A percentile compares a stretch with the other conserved stretches of the same genome.
Conservation (phyloP, 169 alveolate genomes). For the Cryptosporidium felis region DNA sequence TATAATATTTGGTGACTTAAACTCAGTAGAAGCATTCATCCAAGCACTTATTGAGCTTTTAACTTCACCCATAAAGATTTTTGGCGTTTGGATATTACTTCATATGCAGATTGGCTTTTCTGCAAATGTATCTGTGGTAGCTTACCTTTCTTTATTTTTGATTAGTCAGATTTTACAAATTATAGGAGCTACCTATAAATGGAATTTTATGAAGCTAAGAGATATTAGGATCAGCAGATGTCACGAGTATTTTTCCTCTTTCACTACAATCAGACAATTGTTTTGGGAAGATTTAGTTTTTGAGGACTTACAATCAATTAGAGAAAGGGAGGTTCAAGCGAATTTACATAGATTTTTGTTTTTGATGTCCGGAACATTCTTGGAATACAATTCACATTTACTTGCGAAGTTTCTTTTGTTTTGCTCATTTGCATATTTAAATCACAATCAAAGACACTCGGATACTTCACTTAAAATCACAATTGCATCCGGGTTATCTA, state of each 20-base stretch:
- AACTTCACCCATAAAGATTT: neutral
- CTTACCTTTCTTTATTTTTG: neutral
- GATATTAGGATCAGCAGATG: constrained; percentile 30
- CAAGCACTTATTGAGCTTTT: constrained; percentile 18
- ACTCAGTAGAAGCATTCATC: constrained; percentile 11
- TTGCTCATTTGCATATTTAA: neutral
- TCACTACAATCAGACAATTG: neutral
- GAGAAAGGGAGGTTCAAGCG: constrained; percentile 3
- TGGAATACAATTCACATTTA: constrained; percentile 43
- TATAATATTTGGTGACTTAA: constrained; percentile 26
- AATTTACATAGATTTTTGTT: constrained; percentile 3
- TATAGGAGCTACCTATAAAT: constrained; percentile 15
- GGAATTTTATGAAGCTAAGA: constrained; percentile 9
- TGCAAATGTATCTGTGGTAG: constrained; percentile 6
- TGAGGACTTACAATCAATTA: neutral
- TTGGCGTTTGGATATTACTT: constrained; percentile 36
- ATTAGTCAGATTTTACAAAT: neutral
- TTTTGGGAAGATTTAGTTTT: constrained; percentile 49
- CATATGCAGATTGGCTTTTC: constrained; percentile 10
- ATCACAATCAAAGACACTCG: neutral
- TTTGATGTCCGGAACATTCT: constrained; percentile 19
- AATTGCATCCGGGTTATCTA: constrained; percentile 2
- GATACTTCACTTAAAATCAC: neutral
- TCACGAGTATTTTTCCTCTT: constrained; percentile 28
- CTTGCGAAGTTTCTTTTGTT: constrained; percentile 25